These are phyloP conservation scores for Aspergillus sp. DNA, from an alignment of 2,329 filamentous ascomycete genomes.

Conservation along the genomic window DNA sequence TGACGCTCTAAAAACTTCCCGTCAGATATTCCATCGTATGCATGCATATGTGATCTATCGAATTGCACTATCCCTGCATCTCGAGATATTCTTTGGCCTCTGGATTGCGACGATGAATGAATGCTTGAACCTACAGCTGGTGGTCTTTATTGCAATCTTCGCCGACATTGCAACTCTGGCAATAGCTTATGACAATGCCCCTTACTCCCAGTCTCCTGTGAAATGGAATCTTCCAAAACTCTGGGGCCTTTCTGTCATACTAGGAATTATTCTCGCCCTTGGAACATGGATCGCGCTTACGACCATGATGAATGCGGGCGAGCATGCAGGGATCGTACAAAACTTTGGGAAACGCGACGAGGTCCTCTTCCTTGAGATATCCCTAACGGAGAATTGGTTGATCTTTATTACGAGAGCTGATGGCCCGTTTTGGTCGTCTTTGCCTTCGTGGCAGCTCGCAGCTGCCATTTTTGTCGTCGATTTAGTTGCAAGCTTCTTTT, in stretches of 20 bases:
- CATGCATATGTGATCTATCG: conserved; percentile 95
- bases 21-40: conserved; percentile 96
- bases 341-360: conserved; percentile 81
- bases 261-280: conserved; percentile 76
- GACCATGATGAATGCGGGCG: conserved; percentile 70
- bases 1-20: conserved; percentile 86
- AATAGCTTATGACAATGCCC: conserved; percentile 91
- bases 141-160: conserved; percentile 94
- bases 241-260: conserved; percentile 86
- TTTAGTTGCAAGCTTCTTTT: conserved; percentile 81
- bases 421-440: conserved; percentile 86
- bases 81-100: conserved; percentile 87
- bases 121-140: conserved; percentile 78
- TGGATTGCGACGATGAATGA: conserved; percentile 89
- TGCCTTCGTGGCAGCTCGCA: conserved; percentile 72
- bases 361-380: conserved; percentile 86
- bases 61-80: conserved; percentile 86
- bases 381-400: conserved; percentile 90
- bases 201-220: conserved; percentile 79
- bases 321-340: conserved; percentile 81
- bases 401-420: conserved; percentile 96
- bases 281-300: conserved; percentile 89
- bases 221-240: conserved; percentile 96
- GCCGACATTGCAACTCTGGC: conserved; percentile 89
- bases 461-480: conserved; percentile 59